Conservation (phyloP, 2,329 filamentous ascomycete species). For the Tolypocladium inflatum region DNA sequence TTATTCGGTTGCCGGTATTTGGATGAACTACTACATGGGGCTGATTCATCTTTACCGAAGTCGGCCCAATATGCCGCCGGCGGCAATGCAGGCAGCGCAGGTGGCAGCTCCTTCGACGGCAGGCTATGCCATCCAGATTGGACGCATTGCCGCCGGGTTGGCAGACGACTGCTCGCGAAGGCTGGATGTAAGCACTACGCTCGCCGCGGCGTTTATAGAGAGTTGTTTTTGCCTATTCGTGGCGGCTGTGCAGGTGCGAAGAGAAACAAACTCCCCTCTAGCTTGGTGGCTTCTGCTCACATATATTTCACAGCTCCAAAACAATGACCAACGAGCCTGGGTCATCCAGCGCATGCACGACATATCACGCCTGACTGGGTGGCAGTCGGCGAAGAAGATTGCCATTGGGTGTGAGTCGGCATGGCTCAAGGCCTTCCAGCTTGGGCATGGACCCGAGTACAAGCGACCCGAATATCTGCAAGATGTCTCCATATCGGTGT, state of each 20-base stretch:
- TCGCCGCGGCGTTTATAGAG: slow-evolving; percentile 77
- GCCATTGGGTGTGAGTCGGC: slow-evolving; percentile 74
- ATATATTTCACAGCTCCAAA: slow-evolving; percentile 26
- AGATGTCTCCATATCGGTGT: slow-evolving; percentile 28
- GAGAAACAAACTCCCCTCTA: background rate
- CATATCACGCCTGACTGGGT: slow-evolving; percentile 73
- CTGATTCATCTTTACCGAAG: slow-evolving; percentile 73
- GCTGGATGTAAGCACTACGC: slow-evolving; percentile 59
- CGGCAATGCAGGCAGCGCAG: slow-evolving; percentile 78
- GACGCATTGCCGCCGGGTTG: slow-evolving; percentile 69
- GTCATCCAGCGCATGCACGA: slow-evolving; percentile 64
- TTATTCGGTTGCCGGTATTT: slow-evolving; percentile 78
- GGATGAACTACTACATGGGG: slow-evolving; percentile 80
- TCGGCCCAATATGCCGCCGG: slow-evolving; percentile 85
- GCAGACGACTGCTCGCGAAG: slow-evolving; percentile 43
- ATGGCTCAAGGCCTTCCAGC: slow-evolving; percentile 67
- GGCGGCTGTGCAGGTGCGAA: slow-evolving; percentile 59
- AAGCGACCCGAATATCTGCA: slow-evolving; percentile 32
- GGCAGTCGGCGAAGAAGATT: slow-evolving; percentile 75
- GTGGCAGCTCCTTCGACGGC: slow-evolving; percentile 66
- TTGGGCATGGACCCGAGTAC: slow-evolving; percentile 72
- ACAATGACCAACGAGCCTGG: slow-evolving; percentile 66
- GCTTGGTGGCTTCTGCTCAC: background rate
- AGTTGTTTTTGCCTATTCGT: slow-evolving; percentile 78
- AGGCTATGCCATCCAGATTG: slow-evolving; percentile 63